These are phyloP conservation scores for Lipomyces orientalis DNA, from an alignment of 805 yeast genomes.

Conservation along the genomic window DNA sequence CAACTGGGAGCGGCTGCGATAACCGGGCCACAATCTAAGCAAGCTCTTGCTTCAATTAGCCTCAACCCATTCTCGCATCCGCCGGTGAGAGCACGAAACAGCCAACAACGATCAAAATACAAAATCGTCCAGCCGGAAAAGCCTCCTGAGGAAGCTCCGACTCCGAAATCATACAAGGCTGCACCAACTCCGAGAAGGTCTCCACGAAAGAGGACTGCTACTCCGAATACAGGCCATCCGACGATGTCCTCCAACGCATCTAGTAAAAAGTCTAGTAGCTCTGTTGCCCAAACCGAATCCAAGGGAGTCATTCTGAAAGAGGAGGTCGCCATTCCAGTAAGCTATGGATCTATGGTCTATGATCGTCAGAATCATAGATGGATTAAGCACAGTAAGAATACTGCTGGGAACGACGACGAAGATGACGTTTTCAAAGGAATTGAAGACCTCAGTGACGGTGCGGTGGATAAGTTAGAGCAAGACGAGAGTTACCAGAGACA, in stretches of 20 bases:
- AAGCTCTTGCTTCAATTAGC: conserved; percentile 25
- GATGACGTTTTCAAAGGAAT: conserved; percentile 42
- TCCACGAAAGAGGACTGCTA: conserved; percentile 10
- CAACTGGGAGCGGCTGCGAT: conserved; percentile 16
- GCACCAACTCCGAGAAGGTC: not conserved
- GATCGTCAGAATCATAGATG: conserved; percentile 37
- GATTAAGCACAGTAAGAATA: conserved; percentile 21
- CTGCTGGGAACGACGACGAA: conserved; percentile 28
- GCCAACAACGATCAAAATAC: not conserved
- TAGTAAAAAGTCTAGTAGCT: conserved; percentile 15
- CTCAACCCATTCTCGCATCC: conserved; percentile 14
- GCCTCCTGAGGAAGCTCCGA: not conserved
- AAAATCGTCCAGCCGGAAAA: not conserved
- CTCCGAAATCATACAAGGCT: not conserved
- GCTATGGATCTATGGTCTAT: conserved; percentile 38
- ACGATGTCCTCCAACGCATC: conserved; percentile 9
- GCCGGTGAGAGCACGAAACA: not conserved
- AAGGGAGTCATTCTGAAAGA: conserved; percentile 34
- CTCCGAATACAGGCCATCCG: not conserved
- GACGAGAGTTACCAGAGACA: not conserved
- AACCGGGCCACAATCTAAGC: conserved; percentile 14
- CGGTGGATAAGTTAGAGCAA: not conserved
- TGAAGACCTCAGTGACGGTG: conserved; percentile 35
- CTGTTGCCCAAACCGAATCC: conserved; percentile 17
- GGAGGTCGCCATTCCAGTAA: conserved; percentile 28